A percentile compares a stretch with the other conserved stretches of the same genome.
Conservation (phyloP, 2,329 filamentous ascomycete species). For the Ophiocordyceps camponoti-leonardi region DNA sequence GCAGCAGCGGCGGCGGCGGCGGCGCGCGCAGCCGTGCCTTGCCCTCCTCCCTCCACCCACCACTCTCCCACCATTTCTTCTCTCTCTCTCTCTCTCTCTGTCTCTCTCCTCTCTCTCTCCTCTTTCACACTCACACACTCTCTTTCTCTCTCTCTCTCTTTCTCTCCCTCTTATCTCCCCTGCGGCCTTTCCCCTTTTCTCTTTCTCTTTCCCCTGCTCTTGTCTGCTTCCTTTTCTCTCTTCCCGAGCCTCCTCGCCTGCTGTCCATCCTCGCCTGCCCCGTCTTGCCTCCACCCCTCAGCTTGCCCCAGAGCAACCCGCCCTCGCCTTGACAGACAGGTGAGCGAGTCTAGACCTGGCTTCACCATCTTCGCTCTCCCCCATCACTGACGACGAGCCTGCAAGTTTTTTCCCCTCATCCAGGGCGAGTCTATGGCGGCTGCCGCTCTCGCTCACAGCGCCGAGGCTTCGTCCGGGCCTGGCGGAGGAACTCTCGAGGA, state of each 20-base stretch:
- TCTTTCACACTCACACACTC: neutral
- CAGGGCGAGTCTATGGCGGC: constrained; percentile 28
- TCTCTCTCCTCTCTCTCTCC: neutral
- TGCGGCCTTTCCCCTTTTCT: neutral
- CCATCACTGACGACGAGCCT: neutral
- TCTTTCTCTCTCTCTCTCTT: neutral
- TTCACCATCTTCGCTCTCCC: neutral
- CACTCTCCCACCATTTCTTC: neutral
- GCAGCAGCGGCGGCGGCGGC: constrained; percentile 1
- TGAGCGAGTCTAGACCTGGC: neutral
- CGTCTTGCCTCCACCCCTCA: neutral
- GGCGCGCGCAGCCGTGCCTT: neutral
- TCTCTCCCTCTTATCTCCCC: too few relatives aligned
- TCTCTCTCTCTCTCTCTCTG: neutral
- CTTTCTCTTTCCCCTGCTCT: neutral
- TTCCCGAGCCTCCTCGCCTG: neutral
- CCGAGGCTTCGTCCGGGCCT: constrained; percentile 23
- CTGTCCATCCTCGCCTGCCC: neutral
- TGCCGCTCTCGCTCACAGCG: constrained; percentile 30
- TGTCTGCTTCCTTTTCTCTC: neutral
- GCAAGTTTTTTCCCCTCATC: constrained; percentile 1
- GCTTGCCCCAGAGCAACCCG: neutral
- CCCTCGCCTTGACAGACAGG: neutral
- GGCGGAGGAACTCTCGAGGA: constrained; percentile 34
- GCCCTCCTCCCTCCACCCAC: neutral